Evolutionary conservation across 2,329 filamentous ascomycete genomes (phyloP).

Genomic region (Sporothrix euskadiensis): DNA sequence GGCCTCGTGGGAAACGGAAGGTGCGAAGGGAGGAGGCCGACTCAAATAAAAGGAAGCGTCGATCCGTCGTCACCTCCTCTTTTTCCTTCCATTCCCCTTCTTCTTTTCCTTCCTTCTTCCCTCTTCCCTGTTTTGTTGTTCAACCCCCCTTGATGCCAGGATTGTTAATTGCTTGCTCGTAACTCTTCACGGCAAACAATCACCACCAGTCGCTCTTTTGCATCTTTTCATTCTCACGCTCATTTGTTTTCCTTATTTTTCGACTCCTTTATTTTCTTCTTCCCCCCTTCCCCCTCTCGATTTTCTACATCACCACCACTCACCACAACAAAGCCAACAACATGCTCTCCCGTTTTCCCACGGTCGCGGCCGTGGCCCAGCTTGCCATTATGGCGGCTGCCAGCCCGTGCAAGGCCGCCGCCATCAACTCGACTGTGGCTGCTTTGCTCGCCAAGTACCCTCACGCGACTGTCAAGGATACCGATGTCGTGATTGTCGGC

Average conservation of each 20-base stretch:
- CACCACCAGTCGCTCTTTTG: slow-evolving; percentile 22
- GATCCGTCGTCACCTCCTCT: slow-evolving; percentile 10
- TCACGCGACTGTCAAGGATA: background rate
- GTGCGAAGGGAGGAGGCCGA: background rate
- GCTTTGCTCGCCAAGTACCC: slow-evolving; percentile 17
- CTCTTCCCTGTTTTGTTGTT: background rate
- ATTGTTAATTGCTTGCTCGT: slow-evolving; percentile 20
- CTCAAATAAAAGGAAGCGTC: slow-evolving; percentile 10
- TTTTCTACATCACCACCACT: background rate
- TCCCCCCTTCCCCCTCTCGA: background rate
- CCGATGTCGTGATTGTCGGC: slow-evolving; percentile 42
- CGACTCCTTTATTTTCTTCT: background rate
- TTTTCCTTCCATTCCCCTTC: background rate
- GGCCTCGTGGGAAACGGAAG: slow-evolving; percentile 11
- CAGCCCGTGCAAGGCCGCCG: background rate
- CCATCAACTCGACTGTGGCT: slow-evolving; percentile 9
- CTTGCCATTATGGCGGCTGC: slow-evolving; percentile 2
- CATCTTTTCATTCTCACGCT: slow-evolving; percentile 14
- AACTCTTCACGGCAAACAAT: slow-evolving; percentile 1
- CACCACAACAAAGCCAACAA: background rate
- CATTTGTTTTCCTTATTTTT: background rate
- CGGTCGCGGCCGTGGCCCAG: slow-evolving; percentile 16
- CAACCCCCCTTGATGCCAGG: slow-evolving; percentile 17
- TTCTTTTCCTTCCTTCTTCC: background rate
- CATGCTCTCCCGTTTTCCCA: slow-evolving; percentile 9